Percentiles rank a stretch among this genome's conserved stretches.
Conservation (phyloP, 1,284 basidiomycete species). For the Sanguinoderma infundibulare region DNA sequence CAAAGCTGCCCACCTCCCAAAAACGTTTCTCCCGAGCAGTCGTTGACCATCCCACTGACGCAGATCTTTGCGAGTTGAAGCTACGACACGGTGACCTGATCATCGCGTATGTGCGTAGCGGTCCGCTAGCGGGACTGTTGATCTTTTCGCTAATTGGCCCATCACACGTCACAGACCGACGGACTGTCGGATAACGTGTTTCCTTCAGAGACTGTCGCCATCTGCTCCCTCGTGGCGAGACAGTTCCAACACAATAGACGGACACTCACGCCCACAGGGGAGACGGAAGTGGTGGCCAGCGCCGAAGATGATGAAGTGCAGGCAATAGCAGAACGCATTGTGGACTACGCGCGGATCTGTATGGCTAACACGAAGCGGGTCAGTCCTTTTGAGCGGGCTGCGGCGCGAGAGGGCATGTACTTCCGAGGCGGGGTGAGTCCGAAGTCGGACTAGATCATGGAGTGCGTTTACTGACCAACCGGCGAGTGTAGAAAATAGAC, state of each 20-base stretch:
- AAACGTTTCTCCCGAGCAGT: slow-evolving; percentile 49
- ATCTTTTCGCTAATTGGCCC: background rate
- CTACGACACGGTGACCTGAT: slow-evolving; percentile 77
- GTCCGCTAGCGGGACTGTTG: background rate
- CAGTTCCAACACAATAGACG: slow-evolving; percentile 32
- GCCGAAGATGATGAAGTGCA: slow-evolving; percentile 65
- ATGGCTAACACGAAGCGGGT: slow-evolving; percentile 66
- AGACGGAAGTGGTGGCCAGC: slow-evolving; percentile 11
- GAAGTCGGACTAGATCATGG: background rate
- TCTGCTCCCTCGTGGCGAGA: slow-evolving; percentile 68
- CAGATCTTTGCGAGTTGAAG: slow-evolving; percentile 65
- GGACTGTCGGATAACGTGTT: slow-evolving; percentile 90
- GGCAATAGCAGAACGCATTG: slow-evolving; percentile 70
- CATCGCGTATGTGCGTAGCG: slow-evolving; percentile 63
- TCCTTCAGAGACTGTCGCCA: slow-evolving; percentile 67
- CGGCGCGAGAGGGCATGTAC: slow-evolving; percentile 63
- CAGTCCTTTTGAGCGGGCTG: slow-evolving; percentile 75
- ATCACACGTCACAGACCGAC: slow-evolving; percentile 65
- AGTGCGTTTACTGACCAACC: background rate
- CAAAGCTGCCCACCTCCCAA: slow-evolving; percentile 60
- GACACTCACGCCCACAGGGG: slow-evolving; percentile 14
- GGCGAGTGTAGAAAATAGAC: slow-evolving; percentile 56
- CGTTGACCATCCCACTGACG: slow-evolving; percentile 68
- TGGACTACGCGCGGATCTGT: slow-evolving; percentile 70
- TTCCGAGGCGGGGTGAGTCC: slow-evolving; percentile 73